Evolutionary conservation across 768 basidiomycete species (phyloP), one percentile per base, ranked within the genome.

Genomic region (Leucosporidium yakuticum): DNA sequence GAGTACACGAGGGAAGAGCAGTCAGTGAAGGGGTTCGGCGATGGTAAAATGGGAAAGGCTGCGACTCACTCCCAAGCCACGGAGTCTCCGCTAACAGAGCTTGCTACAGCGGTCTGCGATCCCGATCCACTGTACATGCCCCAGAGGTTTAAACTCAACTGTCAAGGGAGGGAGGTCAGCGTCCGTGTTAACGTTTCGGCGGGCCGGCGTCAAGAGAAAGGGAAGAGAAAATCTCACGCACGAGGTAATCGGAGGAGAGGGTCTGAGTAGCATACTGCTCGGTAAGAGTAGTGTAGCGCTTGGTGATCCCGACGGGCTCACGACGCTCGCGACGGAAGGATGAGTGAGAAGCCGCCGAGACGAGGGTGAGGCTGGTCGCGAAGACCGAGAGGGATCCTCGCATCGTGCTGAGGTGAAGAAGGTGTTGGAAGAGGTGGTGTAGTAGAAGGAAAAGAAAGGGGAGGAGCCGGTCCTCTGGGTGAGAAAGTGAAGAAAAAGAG

Each of bases 261-360:
- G 55, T 36, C 32, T 57, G 31, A 4, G 55, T 57, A 20, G 55
- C 55, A 32, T 57, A 57, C 55, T 57, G 55, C 14, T 32, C 55
- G 17, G 25, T 57, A 14, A 57, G 32, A 29, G 29, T 15, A 12
- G 55, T 32, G 7, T 17, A 32, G 8, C 32, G n/a, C 20, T 57
- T 57, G 12, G 55, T 32, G 55, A 57, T 21, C 2, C 39, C 39
- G 2, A 15, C 39, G 39, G 39, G 6, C 14, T 44, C 8, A 15
- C 39, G 39, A 11, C 55, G 55, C 31, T 32, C 55, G 55, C 29
- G 25, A 19, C 53, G 53, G 53, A 29, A 25, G 15, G 53, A 54
- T 1, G 53, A 25, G 53, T 27, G 53, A 3, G 53, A 25, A 5
- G 25, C 27, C 17, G 29, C 25, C 3, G 53, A 25, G 53, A 54